Conservation (phyloP, 176 grass and related monocot species). For the Triticum timopheevii region DNA sequence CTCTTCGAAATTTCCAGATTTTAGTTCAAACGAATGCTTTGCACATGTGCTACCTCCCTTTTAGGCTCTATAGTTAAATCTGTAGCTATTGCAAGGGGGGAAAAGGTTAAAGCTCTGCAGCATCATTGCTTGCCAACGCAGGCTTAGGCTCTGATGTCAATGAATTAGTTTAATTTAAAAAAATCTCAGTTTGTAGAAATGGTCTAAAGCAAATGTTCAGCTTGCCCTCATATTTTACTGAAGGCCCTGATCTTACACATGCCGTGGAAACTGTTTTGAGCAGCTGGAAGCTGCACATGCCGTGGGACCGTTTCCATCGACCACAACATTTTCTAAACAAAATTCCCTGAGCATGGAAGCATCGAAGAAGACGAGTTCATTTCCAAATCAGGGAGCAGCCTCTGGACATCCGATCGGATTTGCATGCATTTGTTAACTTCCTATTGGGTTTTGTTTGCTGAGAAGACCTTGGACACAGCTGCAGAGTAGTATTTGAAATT, state of each 20-base stretch:
- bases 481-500: background rate
- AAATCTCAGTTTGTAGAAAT: background rate
- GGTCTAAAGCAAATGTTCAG: background rate
- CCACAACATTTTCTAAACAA: background rate
- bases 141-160: background rate
- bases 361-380: background rate
- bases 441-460: background rate
- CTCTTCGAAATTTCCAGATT: background rate
- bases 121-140: background rate
- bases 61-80: background rate
- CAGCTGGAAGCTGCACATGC: background rate
- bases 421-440: background rate
- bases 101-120: background rate
- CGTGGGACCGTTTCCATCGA: background rate
- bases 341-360: background rate
- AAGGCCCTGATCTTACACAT: background rate
- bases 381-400: background rate
- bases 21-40: too few species aligned
- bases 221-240: background rate
- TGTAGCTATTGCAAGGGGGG: background rate
- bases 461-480: background rate
- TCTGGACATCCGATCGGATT: background rate
- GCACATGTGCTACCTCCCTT: too few species aligned
- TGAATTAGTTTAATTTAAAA: background rate
- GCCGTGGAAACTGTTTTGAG: background rate